These are phyloP conservation scores for Lignosus rhinocerotis DNA, from an alignment of 1,284 basidiomycete genomes.

Conservation along the genomic window DNA sequence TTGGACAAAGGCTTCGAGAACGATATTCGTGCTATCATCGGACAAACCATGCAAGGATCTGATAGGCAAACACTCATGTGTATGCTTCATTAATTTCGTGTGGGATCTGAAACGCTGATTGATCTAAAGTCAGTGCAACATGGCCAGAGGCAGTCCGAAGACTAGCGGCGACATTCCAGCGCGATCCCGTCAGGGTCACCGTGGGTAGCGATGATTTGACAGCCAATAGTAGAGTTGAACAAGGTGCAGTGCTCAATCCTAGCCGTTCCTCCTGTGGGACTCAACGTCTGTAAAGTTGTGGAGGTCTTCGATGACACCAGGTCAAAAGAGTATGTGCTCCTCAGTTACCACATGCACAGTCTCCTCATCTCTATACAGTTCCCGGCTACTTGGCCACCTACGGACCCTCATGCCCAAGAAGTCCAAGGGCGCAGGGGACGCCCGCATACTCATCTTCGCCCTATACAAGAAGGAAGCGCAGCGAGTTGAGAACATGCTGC, in stretches of 20 bases:
- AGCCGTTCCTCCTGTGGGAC: neutral
- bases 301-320: slow-evolving; percentile 90
- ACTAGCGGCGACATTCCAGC: slow-evolving; percentile 90
- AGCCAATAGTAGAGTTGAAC: slow-evolving; percentile 90
- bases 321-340: slow-evolving; percentile 76
- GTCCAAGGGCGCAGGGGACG: slow-evolving; percentile 46
- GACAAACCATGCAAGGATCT: slow-evolving; percentile 63
- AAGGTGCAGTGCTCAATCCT: slow-evolving; percentile 37
- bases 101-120: slow-evolving; percentile 5
- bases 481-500: slow-evolving; percentile 83
- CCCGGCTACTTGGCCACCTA: slow-evolving; percentile 68
- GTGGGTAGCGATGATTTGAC: slow-evolving; percentile 95
- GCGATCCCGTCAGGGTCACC: slow-evolving; percentile 85
- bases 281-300: slow-evolving; percentile 43
- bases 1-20: slow-evolving; percentile 99
- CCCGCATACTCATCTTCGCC: slow-evolving; percentile 91
- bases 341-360: neutral
- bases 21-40: slow-evolving; percentile 93
- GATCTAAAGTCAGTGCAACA: slow-evolving; percentile 83
- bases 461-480: slow-evolving; percentile 98
- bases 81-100: slow-evolving; percentile 41
- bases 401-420: slow-evolving; percentile 66
- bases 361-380: slow-evolving; percentile 41
- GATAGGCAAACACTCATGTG: slow-evolving; percentile 92
- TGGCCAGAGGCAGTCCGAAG: slow-evolving; percentile 97